Evolutionary conservation across 768 basidiomycete genomes (phyloP).

Genomic region (Tulasnella sp.): DNA sequence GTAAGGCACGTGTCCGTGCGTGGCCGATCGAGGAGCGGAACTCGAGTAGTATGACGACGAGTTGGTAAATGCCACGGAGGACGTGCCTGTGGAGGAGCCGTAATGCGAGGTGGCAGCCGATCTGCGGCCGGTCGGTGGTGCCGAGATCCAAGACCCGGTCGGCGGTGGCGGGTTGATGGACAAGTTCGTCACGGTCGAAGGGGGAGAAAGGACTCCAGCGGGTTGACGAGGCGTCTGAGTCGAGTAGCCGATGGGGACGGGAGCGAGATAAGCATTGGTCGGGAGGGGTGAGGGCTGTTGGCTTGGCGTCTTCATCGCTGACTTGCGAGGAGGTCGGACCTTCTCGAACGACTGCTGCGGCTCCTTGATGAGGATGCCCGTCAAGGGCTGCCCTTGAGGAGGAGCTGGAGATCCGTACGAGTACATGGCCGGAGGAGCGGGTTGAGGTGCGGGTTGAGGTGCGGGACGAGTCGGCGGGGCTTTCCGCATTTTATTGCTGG

Average conservation of each 20-base stretch:
- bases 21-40: conserved; percentile 8
- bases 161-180: background rate
- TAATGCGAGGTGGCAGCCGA: conserved; percentile 13
- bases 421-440: background rate
- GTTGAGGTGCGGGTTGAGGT: background rate
- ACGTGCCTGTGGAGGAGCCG: conserved; percentile 19
- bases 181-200: conserved; percentile 4
- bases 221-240: conserved; percentile 10
- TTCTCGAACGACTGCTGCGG: background rate
- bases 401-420: background rate
- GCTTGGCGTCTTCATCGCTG: conserved; percentile 15
- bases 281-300: conserved; percentile 7
- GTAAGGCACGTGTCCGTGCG: background rate
- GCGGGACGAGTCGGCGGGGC: background rate
- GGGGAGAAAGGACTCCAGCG: conserved; percentile 2
- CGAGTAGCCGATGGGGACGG: background rate
- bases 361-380: conserved; percentile 21
- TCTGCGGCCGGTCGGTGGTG: background rate
- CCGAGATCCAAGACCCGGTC: background rate
- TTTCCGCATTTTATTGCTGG: background rate
- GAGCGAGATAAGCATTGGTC: background rate
- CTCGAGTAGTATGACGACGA: conserved; percentile 13
- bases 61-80: conserved; percentile 17
- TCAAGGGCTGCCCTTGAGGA: background rate
- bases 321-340: conserved; percentile 6